These are phyloP conservation scores for Emiliania huxleyi DNA, from an alignment of 78 protist species.

Conservation along the genomic window DNA sequence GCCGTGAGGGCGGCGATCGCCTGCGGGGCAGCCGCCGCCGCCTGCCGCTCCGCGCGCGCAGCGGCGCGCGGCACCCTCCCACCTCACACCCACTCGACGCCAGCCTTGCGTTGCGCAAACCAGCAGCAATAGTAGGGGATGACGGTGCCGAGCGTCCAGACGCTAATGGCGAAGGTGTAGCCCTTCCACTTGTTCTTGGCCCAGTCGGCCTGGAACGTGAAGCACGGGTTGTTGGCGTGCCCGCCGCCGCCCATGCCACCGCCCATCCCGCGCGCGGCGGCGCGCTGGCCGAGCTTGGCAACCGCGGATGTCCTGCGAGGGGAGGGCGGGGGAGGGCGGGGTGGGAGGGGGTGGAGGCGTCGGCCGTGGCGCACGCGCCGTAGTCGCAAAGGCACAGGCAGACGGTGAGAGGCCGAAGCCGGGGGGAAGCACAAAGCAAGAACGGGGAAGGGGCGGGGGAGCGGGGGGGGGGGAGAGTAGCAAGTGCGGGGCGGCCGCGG, in stretches of 20 bases:
- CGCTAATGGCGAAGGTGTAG: neutral
- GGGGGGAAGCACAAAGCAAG: too few relatives aligned
- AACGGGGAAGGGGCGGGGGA: too few relatives aligned
- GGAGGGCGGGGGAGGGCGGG: neutral
- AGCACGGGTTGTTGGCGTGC: neutral
- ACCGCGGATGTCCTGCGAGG: neutral
- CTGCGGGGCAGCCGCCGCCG: too few relatives aligned
- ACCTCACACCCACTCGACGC: neutral
- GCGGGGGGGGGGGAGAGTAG: too few relatives aligned
- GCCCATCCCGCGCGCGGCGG: neutral
- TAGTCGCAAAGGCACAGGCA: too few relatives aligned
- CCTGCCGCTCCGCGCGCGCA: too few relatives aligned
- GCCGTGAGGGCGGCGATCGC: too few relatives aligned
- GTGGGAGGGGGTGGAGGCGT: too few relatives aligned
- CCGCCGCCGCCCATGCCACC: conserved; percentile 23
- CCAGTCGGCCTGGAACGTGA: conserved; percentile 16
- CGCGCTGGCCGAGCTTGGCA: neutral
- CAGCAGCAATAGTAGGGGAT: neutral
- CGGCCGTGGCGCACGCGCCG: too few relatives aligned
- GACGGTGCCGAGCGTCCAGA: neutral
- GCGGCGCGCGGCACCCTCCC: too few relatives aligned
- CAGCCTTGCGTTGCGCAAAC: neutral
- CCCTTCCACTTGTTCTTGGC: conserved; percentile 1
- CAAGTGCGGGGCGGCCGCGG: too few relatives aligned
- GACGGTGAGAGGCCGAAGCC: too few relatives aligned